Evolutionary conservation across 2,329 filamentous ascomycete species (phyloP).

Genomic region (Diaporthe sp.): DNA sequence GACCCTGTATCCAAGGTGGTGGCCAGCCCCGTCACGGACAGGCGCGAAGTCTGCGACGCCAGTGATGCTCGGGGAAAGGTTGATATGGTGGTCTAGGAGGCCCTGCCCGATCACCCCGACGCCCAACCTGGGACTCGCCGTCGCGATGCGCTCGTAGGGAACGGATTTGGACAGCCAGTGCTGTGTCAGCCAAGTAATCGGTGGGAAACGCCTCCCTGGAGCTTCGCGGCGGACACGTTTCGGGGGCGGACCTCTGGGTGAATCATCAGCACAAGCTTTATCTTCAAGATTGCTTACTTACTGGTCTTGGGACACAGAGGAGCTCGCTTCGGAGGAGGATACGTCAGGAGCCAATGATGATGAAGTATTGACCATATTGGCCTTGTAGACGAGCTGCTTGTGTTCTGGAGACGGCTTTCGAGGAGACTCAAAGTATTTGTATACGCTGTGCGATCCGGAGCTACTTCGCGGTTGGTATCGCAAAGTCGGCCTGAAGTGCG

Average conservation of each 20-base stretch:
- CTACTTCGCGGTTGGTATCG: neutral
- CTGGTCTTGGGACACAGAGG: slow-evolving; percentile 1
- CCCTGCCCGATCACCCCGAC: slow-evolving; percentile 48
- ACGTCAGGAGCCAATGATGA: slow-evolving; percentile 10
- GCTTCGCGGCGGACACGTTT: slow-evolving; percentile 22
- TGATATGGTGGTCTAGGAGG: slow-evolving; percentile 50
- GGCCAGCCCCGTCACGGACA: slow-evolving; percentile 44
- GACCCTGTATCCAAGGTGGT: slow-evolving; percentile 47
- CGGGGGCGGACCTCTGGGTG: slow-evolving; percentile 11
- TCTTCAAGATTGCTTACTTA: neutral
- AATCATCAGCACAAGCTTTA: neutral
- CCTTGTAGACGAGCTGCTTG: neutral
- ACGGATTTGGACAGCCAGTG: slow-evolving; percentile 44
- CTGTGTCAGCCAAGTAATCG: slow-evolving; percentile 45
- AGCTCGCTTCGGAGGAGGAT: slow-evolving; percentile 2
- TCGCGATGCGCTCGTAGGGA: slow-evolving; percentile 50
- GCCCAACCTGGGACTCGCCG: slow-evolving; percentile 45
- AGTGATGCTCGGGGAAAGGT: slow-evolving; percentile 47
- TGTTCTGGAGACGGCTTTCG: neutral
- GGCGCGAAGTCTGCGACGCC: slow-evolving; percentile 48
- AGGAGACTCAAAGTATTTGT: neutral
- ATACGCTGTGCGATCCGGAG: neutral
- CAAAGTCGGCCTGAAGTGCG: neutral
- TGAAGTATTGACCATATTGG: slow-evolving; percentile 22
- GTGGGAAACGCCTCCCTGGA: slow-evolving; percentile 40